Evolutionary conservation across 495 filamentous ascomycete genomes (phyloP).

Genomic region (Parathielavia hyrcaniae): DNA sequence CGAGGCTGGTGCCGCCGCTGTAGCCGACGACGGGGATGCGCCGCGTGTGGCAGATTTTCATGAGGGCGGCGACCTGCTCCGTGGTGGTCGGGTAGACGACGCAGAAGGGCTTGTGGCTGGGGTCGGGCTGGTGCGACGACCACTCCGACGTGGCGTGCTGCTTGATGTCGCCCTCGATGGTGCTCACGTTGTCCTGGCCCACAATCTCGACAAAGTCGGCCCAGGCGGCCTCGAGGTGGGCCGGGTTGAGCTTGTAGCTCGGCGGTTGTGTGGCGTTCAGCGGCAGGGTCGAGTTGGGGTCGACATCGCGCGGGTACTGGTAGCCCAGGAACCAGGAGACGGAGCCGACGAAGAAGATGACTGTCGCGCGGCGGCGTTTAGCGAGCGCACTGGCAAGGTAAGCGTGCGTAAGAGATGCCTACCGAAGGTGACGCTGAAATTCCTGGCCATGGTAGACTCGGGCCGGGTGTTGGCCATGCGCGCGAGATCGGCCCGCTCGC

Average conservation of each 20-base stretch:
- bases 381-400: background rate
- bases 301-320: conserved; percentile 50
- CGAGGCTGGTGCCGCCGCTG: conserved; percentile 71
- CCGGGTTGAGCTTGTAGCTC: conserved; percentile 61
- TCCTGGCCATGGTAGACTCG: conserved; percentile 48
- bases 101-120: conserved; percentile 47
- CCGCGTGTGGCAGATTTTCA: conserved; percentile 66
- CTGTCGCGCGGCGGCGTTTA: conserved; percentile 24
- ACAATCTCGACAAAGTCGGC: conserved; percentile 80
- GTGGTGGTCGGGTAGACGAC: conserved; percentile 61
- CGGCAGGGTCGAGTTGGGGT: conserved; percentile 65
- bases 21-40: conserved; percentile 70
- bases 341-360: conserved; percentile 53
- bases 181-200: conserved; percentile 79
- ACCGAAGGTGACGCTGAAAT: conserved; percentile 61
- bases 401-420: conserved; percentile 16
- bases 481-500: conserved; percentile 65
- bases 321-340: conserved; percentile 69
- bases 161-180: conserved; percentile 56
- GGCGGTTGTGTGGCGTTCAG: conserved; percentile 56
- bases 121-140: conserved; percentile 66
- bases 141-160: conserved; percentile 80
- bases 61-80: conserved; percentile 63
- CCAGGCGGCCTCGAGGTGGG: conserved; percentile 90
- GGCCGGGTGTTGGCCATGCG: conserved; percentile 55